Percentiles rank a stretch among this genome's conserved stretches.
Conservation (phyloP, 2,329 filamentous ascomycete genomes). For the Alternaria gansuensis region DNA sequence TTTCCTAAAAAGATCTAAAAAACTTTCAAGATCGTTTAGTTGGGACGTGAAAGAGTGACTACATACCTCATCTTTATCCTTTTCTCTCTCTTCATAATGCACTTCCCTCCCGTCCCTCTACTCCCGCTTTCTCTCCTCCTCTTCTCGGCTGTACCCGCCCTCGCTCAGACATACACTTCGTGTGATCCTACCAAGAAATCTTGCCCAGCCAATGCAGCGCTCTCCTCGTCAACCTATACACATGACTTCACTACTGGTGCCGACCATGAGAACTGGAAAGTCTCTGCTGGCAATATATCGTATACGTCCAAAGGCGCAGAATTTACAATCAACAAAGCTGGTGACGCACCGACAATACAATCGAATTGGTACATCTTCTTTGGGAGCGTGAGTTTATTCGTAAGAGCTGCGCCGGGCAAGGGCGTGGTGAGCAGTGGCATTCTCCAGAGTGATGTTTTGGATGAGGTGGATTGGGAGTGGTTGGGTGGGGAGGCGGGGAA, state of each 20-base stretch:
- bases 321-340: constrained; percentile 57
- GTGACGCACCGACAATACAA: constrained; percentile 69
- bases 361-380: constrained; percentile 87
- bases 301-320: constrained; percentile 54
- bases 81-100: background rate
- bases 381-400: constrained; percentile 75
- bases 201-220: constrained; percentile 52
- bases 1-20: too few species aligned
- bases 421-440: constrained; percentile 84
- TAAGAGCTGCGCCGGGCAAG: constrained; percentile 75
- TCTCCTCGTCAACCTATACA: constrained; percentile 47
- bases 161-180: constrained; percentile 53
- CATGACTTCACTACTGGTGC: constrained; percentile 52
- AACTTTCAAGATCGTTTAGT: background rate
- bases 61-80: background rate
- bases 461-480: constrained; percentile 87
- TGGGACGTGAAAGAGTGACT: background rate
- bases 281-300: constrained; percentile 51
- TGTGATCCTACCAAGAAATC: constrained; percentile 53
- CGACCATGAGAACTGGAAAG: constrained; percentile 40
- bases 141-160: constrained; percentile 14
- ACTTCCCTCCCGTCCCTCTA: background rate
- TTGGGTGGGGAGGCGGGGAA: constrained; percentile 69
- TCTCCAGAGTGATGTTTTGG: constrained; percentile 79
- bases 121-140: background rate